These are phyloP conservation scores for Dryadomyces quercus-mongolicae DNA, from an alignment of 2,329 filamentous ascomycete genomes.

Conservation along the genomic window DNA sequence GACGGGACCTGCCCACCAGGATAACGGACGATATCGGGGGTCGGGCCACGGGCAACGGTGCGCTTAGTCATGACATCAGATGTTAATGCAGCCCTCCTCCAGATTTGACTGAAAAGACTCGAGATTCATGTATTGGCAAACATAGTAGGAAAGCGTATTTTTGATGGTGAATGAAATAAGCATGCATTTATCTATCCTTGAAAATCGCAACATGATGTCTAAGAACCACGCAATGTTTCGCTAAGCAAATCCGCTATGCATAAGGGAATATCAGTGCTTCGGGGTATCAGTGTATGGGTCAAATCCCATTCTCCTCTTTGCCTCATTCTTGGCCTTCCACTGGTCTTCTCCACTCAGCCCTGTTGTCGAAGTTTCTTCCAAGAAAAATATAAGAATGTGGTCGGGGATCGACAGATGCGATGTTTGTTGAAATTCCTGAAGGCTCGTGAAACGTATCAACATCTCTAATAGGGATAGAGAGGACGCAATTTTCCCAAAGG, in stretches of 20 bases:
- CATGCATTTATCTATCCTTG: background rate
- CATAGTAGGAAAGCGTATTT: no score
- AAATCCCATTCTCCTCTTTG: constrained; percentile 39
- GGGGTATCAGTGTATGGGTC: constrained; percentile 40
- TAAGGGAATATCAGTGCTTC: constrained; percentile 10
- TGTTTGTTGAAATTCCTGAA: constrained; percentile 85
- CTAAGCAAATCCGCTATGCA: background rate
- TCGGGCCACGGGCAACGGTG: background rate
- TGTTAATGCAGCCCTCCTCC: no score
- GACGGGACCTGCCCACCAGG: background rate
- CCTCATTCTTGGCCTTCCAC: constrained; percentile 30
- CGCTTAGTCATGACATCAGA: background rate
- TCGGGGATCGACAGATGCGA: constrained; percentile 85
- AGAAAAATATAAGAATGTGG: constrained; percentile 79
- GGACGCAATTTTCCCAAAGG: constrained; percentile 38
- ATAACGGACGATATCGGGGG: constrained; percentile 9
- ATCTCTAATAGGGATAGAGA: constrained; percentile 74
- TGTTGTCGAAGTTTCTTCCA: constrained; percentile 48
- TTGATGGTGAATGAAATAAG: background rate
- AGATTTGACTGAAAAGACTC: no score
- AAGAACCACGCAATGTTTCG: background rate
- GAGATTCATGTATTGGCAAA: no score
- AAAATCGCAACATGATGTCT: background rate
- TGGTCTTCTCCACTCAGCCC: constrained; percentile 33
- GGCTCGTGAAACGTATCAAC: constrained; percentile 69